Base-by-base conservation (phyloP, 495 filamentous ascomycete species). In the Penicillium canariense region DNA sequence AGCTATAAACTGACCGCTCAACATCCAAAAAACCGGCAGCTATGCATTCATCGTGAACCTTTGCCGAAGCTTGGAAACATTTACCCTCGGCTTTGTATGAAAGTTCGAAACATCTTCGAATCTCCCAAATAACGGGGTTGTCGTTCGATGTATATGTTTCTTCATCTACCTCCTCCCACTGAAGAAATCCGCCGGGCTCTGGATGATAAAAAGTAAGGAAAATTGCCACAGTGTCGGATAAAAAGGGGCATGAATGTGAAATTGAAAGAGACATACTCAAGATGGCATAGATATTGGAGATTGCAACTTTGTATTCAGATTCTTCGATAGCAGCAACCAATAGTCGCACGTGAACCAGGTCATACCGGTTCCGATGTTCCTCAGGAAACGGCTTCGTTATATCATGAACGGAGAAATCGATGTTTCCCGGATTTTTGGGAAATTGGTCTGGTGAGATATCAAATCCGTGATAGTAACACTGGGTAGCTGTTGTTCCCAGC, bases 81-180 rank as follows among this genome's bases (percentile, higher is more conserved):
- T 58, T 58, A 0, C 44, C 44, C 20, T 58, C 50, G n/a, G 55
- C 50, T 27, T 36, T 54, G 18, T 54, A 11, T 17, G 55, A 43
- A 7, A 28, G 15, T 3, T 44, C 23, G 38, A 58, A 58, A 17
- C 50, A 54, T 44, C 55, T 23, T 23, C 50, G 18, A 5, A 58
- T 49, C 35, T 58, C 55, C 35, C n/a, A 15, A 8, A 58, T 49
- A 1, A 54, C 55, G 1, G 52, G 30, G 31, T 61, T 60, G 10
- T 48, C 15, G 8, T 43, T 23, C 8, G 52, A 43, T 12, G 54
- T 48, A 28, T 57, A 61, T 1, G 57, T 54, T 47, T 45, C 46
- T 34, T 54, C 43, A n/a, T 65, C 61, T 10, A 60, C 39, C 35
- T 66, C 65, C 40, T 63, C 62, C 65, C 65, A 68, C 26, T 66